phyloP scores from a whole-genome alignment of 2,329 filamentous ascomycete genomes.

The Furcasterigmium sp. region DNA sequence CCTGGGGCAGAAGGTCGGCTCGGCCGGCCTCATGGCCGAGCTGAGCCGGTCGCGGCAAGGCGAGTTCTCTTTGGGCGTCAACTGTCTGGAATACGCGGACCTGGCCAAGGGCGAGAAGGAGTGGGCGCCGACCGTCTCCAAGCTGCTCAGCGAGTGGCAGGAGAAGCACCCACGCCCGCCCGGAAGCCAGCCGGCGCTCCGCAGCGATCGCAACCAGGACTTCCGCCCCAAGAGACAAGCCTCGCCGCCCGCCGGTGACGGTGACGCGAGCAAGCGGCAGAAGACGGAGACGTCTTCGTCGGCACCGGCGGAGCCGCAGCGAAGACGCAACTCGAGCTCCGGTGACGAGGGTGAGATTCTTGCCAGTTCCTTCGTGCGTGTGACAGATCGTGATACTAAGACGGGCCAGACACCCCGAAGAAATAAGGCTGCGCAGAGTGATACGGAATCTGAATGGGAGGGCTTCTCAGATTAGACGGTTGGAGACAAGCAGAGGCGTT shows the following conservation, averaged over 20 bases:
- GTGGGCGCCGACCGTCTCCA: constrained; percentile 70
- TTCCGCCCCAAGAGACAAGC: constrained; percentile 4
- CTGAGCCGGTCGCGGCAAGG: constrained; percentile 77
- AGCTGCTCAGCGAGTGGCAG: constrained; percentile 39
- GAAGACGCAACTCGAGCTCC: constrained; percentile 11
- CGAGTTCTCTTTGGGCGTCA: constrained; percentile 66
- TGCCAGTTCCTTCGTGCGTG: background rate
- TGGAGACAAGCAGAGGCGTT: background rate
- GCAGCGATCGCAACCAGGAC: constrained; percentile 8
- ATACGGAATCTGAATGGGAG: constrained; percentile 13
- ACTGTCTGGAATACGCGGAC: constrained; percentile 75
- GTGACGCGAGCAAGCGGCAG: constrained; percentile 5
- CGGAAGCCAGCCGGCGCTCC: constrained; percentile 12
- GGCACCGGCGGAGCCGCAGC: constrained; percentile 6
- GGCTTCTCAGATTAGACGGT: constrained; percentile 12
- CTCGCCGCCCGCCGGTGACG: constrained; percentile 3
- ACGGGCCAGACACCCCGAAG: constrained; percentile 3
- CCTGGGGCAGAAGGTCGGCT: constrained; percentile 74
- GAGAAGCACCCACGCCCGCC: constrained; percentile 17
- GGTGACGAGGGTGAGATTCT: constrained; percentile 7
- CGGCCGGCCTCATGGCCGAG: constrained; percentile 80
- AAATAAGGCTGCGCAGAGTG: background rate
- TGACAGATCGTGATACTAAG: background rate
- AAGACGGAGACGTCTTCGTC: constrained; percentile 9
- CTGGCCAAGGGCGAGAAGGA: constrained; percentile 69